Evolutionary conservation across 805 yeast genomes (phyloP), one percentile per base, ranked within the genome.

Genomic region (Tetrapisispora nanseiensis): DNA sequence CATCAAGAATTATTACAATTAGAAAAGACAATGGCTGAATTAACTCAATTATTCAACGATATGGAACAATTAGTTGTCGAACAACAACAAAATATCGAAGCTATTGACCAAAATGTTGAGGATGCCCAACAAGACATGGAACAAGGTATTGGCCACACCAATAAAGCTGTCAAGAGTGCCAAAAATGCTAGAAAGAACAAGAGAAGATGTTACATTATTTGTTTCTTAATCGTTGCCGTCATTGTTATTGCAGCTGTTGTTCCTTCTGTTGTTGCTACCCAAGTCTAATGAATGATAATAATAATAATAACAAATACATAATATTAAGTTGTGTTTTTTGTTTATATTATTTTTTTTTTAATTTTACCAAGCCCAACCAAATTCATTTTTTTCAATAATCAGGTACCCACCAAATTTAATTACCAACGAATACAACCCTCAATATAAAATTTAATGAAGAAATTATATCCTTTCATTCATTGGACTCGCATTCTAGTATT

Each of bases 61-160:
- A 86, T 92, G 92, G 97, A 92, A 67, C 85, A 85, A 59, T 72
- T 92, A 67, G 97, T 90, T 37, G 86, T 90, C 52, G 95, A 89
- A 67, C 97, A 92, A 70, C 95, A 89, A 65, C 86, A 78, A 53
- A 79, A 82, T 47, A 80, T 92, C 51, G 84, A 81, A 59, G 83
- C 79, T 57, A 78, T 86, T 50, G 87, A 87, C 61, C 78, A 84
- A 52, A 82, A 85, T 55, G 84, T 89, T 47, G 78, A 70, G 46
- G 74, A 71, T 43, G 97, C 96, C 22, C 95, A 87, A 65, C 79
- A 76, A 47, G 94, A 92, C 62, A 80, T 92, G 54, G 95, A 89
- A 69, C 80, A 81, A 62, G 98, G 97, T 63, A 86, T 87, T 31
- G 95, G 92, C 19, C 95, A 92, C 65, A 87, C 95, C 39, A 78